phyloP scores from a whole-genome alignment of 2,329 filamentous ascomycete species.

The Ascocoryne sarcoides region DNA sequence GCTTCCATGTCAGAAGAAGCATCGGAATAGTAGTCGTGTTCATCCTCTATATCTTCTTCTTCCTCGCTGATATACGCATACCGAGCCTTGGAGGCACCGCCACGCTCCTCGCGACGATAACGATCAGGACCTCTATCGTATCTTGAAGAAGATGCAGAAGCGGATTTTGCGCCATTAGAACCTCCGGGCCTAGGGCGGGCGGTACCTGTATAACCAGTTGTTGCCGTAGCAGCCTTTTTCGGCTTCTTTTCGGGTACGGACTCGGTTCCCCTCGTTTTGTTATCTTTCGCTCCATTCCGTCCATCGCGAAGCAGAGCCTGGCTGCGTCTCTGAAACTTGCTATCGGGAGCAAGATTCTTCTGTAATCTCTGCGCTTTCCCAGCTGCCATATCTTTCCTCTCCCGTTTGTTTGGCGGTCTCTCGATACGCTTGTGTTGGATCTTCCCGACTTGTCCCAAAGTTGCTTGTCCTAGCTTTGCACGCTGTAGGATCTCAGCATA shows the following conservation, averaged over 20 bases:
- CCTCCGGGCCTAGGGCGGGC: slow-evolving; percentile 47
- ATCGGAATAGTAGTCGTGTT: slow-evolving; percentile 56
- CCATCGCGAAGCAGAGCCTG: slow-evolving; percentile 12
- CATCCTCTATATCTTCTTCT: slow-evolving; percentile 50
- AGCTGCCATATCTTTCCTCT: slow-evolving; percentile 27
- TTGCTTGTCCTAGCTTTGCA: slow-evolving; percentile 56
- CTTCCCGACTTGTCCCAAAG: slow-evolving; percentile 54
- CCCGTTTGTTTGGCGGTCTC: slow-evolving; percentile 49
- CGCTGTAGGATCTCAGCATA: slow-evolving; percentile 68
- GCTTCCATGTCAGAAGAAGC: slow-evolving; percentile 73
- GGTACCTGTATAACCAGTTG: slow-evolving; percentile 57
- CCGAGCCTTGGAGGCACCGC: slow-evolving; percentile 32
- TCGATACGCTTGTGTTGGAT: slow-evolving; percentile 70
- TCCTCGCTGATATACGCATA: slow-evolving; percentile 29
- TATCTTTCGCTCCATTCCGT: slow-evolving; percentile 10
- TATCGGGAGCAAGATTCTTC: slow-evolving; percentile 21
- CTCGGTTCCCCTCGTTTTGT: slow-evolving; percentile 5
- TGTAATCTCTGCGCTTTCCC: slow-evolving; percentile 18
- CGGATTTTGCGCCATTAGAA: slow-evolving; percentile 22
- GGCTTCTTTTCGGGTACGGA: slow-evolving; percentile 44
- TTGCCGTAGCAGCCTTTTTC: slow-evolving; percentile 53
- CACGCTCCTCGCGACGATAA: slow-evolving; percentile 13
- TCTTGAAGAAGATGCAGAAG: slow-evolving; percentile 15
- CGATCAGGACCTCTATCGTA: slow-evolving; percentile 12
- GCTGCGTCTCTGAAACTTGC: slow-evolving; percentile 20